Conservation (phyloP, 768 basidiomycete genomes). For the Mycena crocata region DNA sequence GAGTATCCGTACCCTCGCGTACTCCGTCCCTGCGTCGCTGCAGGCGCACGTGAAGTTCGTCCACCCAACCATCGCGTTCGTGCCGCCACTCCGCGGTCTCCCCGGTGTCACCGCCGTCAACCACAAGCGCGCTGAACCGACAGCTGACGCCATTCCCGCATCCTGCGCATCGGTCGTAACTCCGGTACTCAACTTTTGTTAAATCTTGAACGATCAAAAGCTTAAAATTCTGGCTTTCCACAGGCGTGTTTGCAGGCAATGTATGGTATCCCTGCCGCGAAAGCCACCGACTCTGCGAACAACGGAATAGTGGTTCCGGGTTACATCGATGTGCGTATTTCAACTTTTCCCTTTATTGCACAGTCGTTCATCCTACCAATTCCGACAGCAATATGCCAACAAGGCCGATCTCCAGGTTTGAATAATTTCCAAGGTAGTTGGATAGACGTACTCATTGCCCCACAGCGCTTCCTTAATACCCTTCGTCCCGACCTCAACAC, state of each 20-base stretch:
- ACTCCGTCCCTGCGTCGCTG: constrained; percentile 58
- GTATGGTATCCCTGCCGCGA: constrained; percentile 11
- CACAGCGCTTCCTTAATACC: not conserved
- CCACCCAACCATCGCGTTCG: constrained; percentile 46
- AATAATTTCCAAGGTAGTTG: too few relatives aligned
- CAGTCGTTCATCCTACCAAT: not conserved
- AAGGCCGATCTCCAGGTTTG: not conserved
- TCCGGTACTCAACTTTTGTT: constrained; percentile 1
- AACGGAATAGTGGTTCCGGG: constrained; percentile 47
- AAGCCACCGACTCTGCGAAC: constrained; percentile 2
- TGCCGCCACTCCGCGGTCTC: constrained; percentile 1
- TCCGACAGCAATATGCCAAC: constrained; percentile 24
- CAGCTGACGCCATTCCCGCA: not conserved
- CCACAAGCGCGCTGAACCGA: not conserved
- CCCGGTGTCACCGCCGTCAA: not conserved
- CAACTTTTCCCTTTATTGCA: too few relatives aligned
- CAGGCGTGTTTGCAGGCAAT: constrained; percentile 13
- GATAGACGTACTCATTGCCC: too few relatives aligned
- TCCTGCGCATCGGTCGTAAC: not conserved
- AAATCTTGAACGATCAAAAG: too few relatives aligned
- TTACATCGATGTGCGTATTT: constrained; percentile 36
- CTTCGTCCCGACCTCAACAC: constrained; percentile 8
- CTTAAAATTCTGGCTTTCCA: not conserved
- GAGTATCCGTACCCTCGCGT: constrained; percentile 57
- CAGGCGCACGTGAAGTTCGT: constrained; percentile 58